phyloP scores from a whole-genome alignment of 495 filamentous ascomycete species.

The Penicillium egyptiacum region DNA sequence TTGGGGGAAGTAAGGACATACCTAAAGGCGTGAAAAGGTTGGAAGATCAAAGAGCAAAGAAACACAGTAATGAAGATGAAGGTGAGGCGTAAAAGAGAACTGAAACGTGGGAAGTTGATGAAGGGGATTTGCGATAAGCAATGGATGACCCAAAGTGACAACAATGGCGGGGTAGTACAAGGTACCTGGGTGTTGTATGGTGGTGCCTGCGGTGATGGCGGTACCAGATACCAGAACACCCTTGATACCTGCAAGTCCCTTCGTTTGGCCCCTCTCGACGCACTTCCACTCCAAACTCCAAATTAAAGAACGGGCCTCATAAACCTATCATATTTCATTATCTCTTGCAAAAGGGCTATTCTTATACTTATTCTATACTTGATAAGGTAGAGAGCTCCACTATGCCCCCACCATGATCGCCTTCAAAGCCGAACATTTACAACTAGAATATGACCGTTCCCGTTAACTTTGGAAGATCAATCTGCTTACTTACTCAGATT shows the following conservation, averaged over 20 bases:
- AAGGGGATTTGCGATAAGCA: constrained; percentile 7
- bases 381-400: not conserved
- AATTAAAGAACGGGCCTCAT: not conserved
- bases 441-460: no score
- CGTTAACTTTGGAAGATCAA: no score
- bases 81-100: not conserved
- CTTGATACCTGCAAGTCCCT: not conserved
- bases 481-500: no score
- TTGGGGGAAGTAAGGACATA: constrained; percentile 6
- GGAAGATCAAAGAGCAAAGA: not conserved
- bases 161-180: constrained; percentile 13
- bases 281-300: not conserved
- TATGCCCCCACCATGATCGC: constrained; percentile 1
- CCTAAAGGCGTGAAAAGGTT: not conserved
- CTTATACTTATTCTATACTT: not conserved
- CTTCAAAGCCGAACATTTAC: no score
- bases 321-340: not conserved
- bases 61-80: not conserved
- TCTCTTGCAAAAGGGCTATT: not conserved
- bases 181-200: constrained; percentile 2
- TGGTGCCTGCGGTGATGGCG: not conserved
- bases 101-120: not conserved
- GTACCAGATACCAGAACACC: not conserved
- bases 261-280: not conserved
- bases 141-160: constrained; percentile 12